Evolutionary conservation across 495 filamentous ascomycete genomes (phyloP), one percentile per base, ranked within the genome.

Genomic region (Thozetella sp.): DNA sequence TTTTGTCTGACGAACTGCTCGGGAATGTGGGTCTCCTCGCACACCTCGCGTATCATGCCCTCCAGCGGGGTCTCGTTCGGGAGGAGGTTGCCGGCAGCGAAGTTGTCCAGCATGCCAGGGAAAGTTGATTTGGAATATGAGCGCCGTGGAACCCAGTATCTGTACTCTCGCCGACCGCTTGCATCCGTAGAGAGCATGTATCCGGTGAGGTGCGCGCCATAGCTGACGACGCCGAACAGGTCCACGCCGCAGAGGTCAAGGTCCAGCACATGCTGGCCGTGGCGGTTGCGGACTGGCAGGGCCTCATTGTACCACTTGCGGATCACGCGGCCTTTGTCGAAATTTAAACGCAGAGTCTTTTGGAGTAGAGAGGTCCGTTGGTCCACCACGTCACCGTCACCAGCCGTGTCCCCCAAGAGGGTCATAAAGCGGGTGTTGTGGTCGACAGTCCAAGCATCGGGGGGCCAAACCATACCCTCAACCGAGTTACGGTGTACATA

Each of bases 261-360:
- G 51, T 53, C 51, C 23, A 53, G 51, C 24, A 53, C 51, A 25
- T 53, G 51, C 30, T 53, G 23, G 17, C 51, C 51, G n/a, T 53
- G 23, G 11, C 23, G 30, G 9, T 9, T 26, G 23, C 25, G 13
- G 25, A 53, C 51, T 9, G 23, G 24, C 51, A 53, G 51, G 51
- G 51, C 51, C 25, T 53, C 51, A 25, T 53, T 25, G 51, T 53
- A 53, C 9, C 25, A 53, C 25, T 30, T 53, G n/a, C n/a, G n/a
- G n/a, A n/a, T n/a, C n/a, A n/a, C n/a, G n/a, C n/a, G n/a, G n/a
- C n/a, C n/a, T n/a, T n/a, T n/a, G n/a, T n/a, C n/a, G n/a, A n/a
- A n/a, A n/a, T n/a, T n/a, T n/a, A n/a, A n/a, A n/a, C n/a, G n/a
- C n/a, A n/a, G n/a, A n/a, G n/a, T n/a, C n/a, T n/a, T n/a, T n/a